Conservation (phyloP, 2,329 filamentous ascomycete genomes). For the Seiridium cupressi region DNA sequence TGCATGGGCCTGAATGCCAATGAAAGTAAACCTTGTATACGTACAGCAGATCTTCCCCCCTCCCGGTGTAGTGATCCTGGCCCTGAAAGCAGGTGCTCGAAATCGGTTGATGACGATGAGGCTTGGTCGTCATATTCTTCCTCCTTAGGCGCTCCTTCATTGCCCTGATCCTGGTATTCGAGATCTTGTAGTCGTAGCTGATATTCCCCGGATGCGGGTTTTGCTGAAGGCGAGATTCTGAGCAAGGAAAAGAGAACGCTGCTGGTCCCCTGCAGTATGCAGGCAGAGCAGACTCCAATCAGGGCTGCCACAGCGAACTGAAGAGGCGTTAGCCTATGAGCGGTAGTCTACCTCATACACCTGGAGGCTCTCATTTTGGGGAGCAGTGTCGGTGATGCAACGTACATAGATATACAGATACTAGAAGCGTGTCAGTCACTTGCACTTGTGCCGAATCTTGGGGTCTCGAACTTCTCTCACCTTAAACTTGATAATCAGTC, state of each 20-base stretch:
- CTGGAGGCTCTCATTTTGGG: background rate
- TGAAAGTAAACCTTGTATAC: background rate
- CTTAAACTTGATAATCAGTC: conserved; percentile 24
- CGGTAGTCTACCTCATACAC: background rate
- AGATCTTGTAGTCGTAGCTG: background rate
- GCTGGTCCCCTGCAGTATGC: conserved; percentile 23
- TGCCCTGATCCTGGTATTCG: conserved; percentile 2
- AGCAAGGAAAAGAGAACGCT: conserved; percentile 25
- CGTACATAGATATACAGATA: conserved; percentile 31
- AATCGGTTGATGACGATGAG: conserved; percentile 3
- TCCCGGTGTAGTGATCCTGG: background rate
- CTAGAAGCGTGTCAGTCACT: conserved; percentile 12
- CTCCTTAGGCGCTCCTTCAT: conserved; percentile 6
- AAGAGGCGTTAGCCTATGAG: background rate
- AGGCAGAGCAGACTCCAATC: conserved; percentile 25
- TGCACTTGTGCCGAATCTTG: background rate
- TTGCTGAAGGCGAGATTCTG: conserved; percentile 13
- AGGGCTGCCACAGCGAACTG: conserved; percentile 27
- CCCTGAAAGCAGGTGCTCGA: background rate
- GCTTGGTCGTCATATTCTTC: conserved; percentile 2
- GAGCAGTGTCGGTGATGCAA: background rate
- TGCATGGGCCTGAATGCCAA: too few species aligned
- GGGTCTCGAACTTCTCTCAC: conserved; percentile 12
- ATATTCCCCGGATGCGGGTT: background rate
- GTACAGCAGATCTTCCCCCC: background rate